Base-by-base conservation (phyloP, 805 yeast genomes). In the Candida orba region DNA sequence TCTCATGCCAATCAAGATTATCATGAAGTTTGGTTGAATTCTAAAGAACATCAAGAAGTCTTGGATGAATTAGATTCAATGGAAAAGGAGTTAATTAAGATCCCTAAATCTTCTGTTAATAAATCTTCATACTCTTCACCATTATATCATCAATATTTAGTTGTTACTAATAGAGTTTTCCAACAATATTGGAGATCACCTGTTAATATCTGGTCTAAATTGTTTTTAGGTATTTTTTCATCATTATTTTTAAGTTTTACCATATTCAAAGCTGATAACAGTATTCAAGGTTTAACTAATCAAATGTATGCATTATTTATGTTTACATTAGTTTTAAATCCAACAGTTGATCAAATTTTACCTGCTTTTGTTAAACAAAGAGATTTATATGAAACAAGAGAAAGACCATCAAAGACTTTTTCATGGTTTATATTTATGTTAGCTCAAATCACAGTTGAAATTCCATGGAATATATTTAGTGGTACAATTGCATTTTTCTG, bases 291-390 rank as follows among this genome's bases (percentile, higher is more conserved):
- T 57, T 61, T 85, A 54, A 95, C 87, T 62, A 85, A 86, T 64
- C 93, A 83, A 66, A 79, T 84, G 88, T 76, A 83, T 53, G 71
- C 88, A 4, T 57, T 81, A 36, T 85, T 84, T 66, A 82, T 84
- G 89, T 73, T 78, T 54, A 57, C 76, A 34, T 69, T 76, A 52
- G 65, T 73, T 39, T 71, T 78, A 63, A 70, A 71, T 50, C 78
- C 84, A 24, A 56, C 79, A 52, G 56, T 78, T 38, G 76, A 79
- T 51, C 89, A 83, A 60, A 69, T 76, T 64, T 62, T 81, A 50
- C 88, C 88, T 15, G 60, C 73, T 43, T 84, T 68, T 58, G 75
- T 78, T 36, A 49, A 64, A 29, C 86, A 79, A 58, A 73, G 90
- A 64, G 75, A 75, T 50, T 62, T 81, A 32, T 82, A 81, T 53